Evolutionary conservation across 2,329 filamentous ascomycete species (phyloP), one percentile per base, ranked within the genome.

Genomic region (Alternaria triticimaculans): DNA sequence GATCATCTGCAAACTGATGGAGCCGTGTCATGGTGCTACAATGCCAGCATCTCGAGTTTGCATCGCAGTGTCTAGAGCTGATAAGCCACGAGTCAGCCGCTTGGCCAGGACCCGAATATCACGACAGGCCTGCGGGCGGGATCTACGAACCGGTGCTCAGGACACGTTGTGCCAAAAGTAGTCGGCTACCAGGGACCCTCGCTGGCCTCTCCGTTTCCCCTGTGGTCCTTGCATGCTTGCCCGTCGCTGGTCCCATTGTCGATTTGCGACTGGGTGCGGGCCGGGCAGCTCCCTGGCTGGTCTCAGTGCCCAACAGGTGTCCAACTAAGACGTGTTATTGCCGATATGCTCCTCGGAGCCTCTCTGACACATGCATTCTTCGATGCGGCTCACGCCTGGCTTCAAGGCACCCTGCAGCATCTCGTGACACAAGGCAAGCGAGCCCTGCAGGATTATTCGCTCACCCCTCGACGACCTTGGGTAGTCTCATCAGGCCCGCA

Each of bases 141-240:
- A 79, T 79, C 77, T 77, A 72, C 76, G 73, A 79, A 78, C 76
- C 72, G 72, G 72, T 76, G 73, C 73, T 73, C 67, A 71, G 67
- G 67, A 75, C 73, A 77, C 76, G 74, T 76, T 76, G 73, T 76
- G 72, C 72, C 73, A 77, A 74, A 77, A 76, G 61, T 63, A 71
- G 72, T 72, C 60, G 56, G 60, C 63, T 66, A 58, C 58, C 68
- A 59, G 70, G 76, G 73, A 65, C 64, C 63, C 66, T 67, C 60
- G 65, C 58, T 58, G 57, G 59, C 60, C 62, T 68, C 60, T 62
- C 65, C 58, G 57, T 54, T 60, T 58, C 60, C 60, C 62, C 61
- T 60, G 51, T 51, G 65, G 63, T 61, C 64, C 60, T 66, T 66
- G 69, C 66, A 69, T 63, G 62, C 65, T 63, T 59, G 67, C 56